Conservation (phyloP, 768 basidiomycete genomes). For the Gautieria morchelliformis region DNA sequence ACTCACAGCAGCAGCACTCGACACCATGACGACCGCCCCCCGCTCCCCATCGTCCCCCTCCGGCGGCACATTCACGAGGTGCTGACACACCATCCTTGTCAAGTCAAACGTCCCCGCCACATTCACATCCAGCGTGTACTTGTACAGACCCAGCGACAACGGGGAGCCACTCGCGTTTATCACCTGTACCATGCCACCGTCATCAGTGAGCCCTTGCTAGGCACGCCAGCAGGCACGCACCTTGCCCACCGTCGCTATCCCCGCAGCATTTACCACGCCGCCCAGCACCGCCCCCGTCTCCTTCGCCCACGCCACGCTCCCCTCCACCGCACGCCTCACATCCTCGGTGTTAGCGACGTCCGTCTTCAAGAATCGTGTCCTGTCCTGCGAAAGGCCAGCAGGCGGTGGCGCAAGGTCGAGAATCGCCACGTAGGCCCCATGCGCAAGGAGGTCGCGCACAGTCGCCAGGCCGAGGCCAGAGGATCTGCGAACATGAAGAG, state of each 20-base stretch:
- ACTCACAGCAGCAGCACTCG: slow-evolving; percentile 39
- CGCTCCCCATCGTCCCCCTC: slow-evolving; percentile 44
- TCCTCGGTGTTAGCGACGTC: slow-evolving; percentile 24
- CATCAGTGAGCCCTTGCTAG: not conserved
- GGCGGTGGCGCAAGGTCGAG: slow-evolving; percentile 28
- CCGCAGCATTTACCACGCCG: slow-evolving; percentile 52
- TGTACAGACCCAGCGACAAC: slow-evolving; percentile 43
- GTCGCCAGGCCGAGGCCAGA: slow-evolving; percentile 51
- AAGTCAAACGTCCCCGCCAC: slow-evolving; percentile 49
- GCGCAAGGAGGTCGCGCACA: slow-evolving; percentile 33
- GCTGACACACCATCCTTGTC: slow-evolving; percentile 41
- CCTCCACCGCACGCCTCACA: slow-evolving; percentile 20
- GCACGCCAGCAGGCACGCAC: slow-evolving; percentile 5
- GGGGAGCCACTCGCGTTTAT: slow-evolving; percentile 37
- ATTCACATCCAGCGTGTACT: slow-evolving; percentile 43
- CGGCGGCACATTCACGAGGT: slow-evolving; percentile 35
- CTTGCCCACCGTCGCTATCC: slow-evolving; percentile 31
- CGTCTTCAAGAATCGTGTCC: slow-evolving; percentile 14
- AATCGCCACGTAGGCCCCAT: slow-evolving; percentile 39
- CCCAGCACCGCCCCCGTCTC: slow-evolving; percentile 38
- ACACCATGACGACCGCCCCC: slow-evolving; percentile 48
- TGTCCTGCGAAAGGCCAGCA: slow-evolving; percentile 2
- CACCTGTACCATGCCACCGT: slow-evolving; percentile 24
- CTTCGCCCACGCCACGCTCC: slow-evolving; percentile 19
- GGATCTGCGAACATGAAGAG: slow-evolving; percentile 26